Conservation (phyloP, 2,329 filamentous ascomycete species). For the Pyrenophora seminiperda region DNA sequence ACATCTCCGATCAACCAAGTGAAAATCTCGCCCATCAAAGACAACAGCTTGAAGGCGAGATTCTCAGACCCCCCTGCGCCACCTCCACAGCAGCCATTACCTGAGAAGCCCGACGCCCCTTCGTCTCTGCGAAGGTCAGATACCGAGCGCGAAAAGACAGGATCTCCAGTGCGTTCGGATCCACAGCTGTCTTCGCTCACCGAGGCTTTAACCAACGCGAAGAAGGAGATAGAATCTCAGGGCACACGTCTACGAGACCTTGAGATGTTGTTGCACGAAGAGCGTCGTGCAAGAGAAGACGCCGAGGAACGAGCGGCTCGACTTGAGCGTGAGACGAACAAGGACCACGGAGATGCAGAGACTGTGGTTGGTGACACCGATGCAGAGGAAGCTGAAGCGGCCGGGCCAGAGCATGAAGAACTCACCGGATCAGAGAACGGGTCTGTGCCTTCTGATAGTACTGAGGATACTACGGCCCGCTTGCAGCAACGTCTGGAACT, state of each 20-base stretch:
- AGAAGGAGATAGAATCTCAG: slow-evolving; percentile 86
- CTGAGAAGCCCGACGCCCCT: slow-evolving; percentile 83
- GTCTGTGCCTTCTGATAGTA: slow-evolving; percentile 23
- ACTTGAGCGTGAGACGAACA: slow-evolving; percentile 65
- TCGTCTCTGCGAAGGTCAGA: slow-evolving; percentile 72
- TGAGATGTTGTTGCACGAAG: slow-evolving; percentile 76
- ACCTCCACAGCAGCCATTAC: slow-evolving; percentile 88
- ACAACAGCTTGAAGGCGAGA: slow-evolving; percentile 70
- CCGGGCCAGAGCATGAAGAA: slow-evolving; percentile 22
- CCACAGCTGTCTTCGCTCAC: slow-evolving; percentile 84
- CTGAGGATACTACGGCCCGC: slow-evolving; percentile 51
- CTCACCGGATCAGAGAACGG: slow-evolving; percentile 26
- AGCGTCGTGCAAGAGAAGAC: slow-evolving; percentile 78
- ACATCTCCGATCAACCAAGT: slow-evolving; percentile 50
- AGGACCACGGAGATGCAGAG: slow-evolving; percentile 46
- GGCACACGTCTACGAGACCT: slow-evolving; percentile 78
- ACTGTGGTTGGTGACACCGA: slow-evolving; percentile 26
- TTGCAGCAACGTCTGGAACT: slow-evolving; percentile 74
- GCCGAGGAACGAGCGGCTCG: slow-evolving; percentile 82
- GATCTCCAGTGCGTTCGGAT: slow-evolving; percentile 66
- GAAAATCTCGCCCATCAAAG: slow-evolving; percentile 60
- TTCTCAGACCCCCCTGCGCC: slow-evolving; percentile 94
- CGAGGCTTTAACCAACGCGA: slow-evolving; percentile 81
- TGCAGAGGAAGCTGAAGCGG: slow-evolving; percentile 15
- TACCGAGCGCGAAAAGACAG: slow-evolving; percentile 72